Conservation (phyloP, 768 basidiomycete genomes). For the Leccinum subgranulosum region DNA sequence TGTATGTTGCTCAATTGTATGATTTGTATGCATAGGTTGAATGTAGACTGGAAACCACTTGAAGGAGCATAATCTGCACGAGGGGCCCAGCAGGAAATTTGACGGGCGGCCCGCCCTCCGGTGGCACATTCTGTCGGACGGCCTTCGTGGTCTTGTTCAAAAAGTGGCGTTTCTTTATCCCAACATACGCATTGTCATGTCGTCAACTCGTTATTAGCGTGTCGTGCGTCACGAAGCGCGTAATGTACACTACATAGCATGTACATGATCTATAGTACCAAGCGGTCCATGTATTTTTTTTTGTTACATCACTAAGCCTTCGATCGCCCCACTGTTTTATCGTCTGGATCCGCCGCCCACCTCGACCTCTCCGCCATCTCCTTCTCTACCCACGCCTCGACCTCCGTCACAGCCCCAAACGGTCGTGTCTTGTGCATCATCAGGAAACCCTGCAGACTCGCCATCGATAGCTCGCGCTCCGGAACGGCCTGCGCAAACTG, state of each 20-base stretch:
- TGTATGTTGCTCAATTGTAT: constrained; percentile 9
- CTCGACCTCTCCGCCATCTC: constrained; percentile 27
- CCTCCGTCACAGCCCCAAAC: constrained; percentile 47
- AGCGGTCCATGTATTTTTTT: not conserved
- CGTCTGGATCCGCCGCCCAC: not conserved
- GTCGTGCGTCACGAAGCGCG: not conserved
- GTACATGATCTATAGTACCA: not conserved
- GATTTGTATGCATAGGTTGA: not conserved
- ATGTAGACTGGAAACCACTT: no score
- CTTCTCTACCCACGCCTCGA: constrained; percentile 48
- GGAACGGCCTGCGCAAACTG: constrained; percentile 56
- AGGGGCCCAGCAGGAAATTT: not conserved
- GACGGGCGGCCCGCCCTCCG: no score
- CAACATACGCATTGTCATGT: no score
- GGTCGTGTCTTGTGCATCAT: constrained; percentile 68
- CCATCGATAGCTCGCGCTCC: constrained; percentile 41
- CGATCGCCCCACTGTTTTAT: not conserved
- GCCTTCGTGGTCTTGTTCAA: no score
- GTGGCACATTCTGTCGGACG: not conserved
- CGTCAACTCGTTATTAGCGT: not conserved
- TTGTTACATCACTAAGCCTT: not conserved
- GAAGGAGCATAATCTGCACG: no score
- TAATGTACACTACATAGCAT: not conserved
- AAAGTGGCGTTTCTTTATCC: not conserved
- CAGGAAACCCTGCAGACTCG: constrained; percentile 54